Conservation (phyloP, 208 protist species). For the Wallacemonas sp. region DNA sequence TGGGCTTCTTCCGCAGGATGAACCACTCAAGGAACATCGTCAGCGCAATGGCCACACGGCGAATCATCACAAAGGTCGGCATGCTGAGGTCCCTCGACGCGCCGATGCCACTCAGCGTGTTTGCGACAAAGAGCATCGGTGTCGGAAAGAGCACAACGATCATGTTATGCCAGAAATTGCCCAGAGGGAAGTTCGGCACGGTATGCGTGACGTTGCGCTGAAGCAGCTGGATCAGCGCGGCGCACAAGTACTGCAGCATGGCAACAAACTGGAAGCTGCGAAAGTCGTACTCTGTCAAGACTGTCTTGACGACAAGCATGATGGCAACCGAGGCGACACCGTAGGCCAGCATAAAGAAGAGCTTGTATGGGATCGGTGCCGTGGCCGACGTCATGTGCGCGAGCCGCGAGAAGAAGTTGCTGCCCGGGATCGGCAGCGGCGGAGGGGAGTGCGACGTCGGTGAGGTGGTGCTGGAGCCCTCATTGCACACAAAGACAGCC, state of each 20-base stretch:
- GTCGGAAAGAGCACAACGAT: conserved; percentile 33
- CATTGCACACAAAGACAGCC: too few species aligned
- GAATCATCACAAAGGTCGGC: conserved; percentile 40
- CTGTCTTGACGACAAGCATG: conserved; percentile 41
- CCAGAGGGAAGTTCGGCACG: conserved; percentile 18
- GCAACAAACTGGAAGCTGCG: conserved; percentile 31
- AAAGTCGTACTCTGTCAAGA: conserved; percentile 43
- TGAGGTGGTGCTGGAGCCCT: too few species aligned
- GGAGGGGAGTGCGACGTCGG: neutral
- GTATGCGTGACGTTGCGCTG: conserved; percentile 10
- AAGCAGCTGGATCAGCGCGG: conserved; percentile 14
- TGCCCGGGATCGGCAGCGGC: neutral
- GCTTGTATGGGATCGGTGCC: conserved; percentile 10
- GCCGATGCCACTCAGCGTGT: conserved; percentile 37
- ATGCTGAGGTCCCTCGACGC: conserved; percentile 40
- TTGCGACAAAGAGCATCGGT: conserved; percentile 35
- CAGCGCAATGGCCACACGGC: conserved; percentile 44
- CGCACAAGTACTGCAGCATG: conserved; percentile 29
- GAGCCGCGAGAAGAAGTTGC: conserved; percentile 11
- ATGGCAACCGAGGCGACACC: conserved; percentile 29
- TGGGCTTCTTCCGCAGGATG: conserved; percentile 16
- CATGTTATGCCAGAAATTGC: conserved; percentile 8
- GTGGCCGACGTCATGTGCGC: conserved; percentile 1
- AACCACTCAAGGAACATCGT: conserved; percentile 28
- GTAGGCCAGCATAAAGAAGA: conserved; percentile 27